Percentiles rank a stretch among this genome's conserved stretches.
Conservation (phyloP, 1,284 basidiomycete species). For the Cryptococcus sp. region DNA sequence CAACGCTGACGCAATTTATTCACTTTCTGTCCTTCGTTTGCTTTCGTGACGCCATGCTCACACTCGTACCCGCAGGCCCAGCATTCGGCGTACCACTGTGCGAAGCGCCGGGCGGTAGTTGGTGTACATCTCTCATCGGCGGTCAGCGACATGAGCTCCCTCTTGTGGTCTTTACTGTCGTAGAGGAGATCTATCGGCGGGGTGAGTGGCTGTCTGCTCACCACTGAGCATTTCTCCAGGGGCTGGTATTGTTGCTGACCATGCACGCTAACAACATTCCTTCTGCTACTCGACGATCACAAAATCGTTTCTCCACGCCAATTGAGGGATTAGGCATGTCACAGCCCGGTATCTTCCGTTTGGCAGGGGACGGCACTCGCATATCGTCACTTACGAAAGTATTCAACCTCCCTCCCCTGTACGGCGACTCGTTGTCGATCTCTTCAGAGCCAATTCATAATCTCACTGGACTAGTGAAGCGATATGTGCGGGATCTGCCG, state of each 20-base stretch:
- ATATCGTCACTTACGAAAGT: slow-evolving; percentile 41
- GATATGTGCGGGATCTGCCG: slow-evolving; percentile 49
- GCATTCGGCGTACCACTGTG: slow-evolving; percentile 38
- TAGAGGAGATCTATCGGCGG: slow-evolving; percentile 51
- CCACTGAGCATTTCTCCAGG: neutral
- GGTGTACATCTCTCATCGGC: slow-evolving; percentile 47
- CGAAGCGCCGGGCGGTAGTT: slow-evolving; percentile 35
- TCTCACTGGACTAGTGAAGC: slow-evolving; percentile 48
- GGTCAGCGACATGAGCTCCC: slow-evolving; percentile 49
- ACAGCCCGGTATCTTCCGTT: slow-evolving; percentile 45
- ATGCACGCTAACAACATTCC: no score
- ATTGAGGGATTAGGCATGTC: slow-evolving; percentile 33
- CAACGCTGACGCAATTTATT: neutral
- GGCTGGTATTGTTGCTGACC: no score
- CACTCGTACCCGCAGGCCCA: slow-evolving; percentile 16
- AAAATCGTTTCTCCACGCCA: no score
- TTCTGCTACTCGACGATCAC: no score
- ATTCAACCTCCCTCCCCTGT: slow-evolving; percentile 44
- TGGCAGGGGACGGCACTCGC: slow-evolving; percentile 41
- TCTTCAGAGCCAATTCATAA: slow-evolving; percentile 46
- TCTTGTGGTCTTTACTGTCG: slow-evolving; percentile 42
- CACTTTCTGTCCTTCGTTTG: no score
- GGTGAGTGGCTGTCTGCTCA: slow-evolving; percentile 26
- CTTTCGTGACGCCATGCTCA: no score
- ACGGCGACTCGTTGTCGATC: slow-evolving; percentile 42